Evolutionary conservation across 139 green algal species (phyloP), one percentile per base, ranked within the genome.

Genomic region (Mesotaenium endlicherianum): DNA sequence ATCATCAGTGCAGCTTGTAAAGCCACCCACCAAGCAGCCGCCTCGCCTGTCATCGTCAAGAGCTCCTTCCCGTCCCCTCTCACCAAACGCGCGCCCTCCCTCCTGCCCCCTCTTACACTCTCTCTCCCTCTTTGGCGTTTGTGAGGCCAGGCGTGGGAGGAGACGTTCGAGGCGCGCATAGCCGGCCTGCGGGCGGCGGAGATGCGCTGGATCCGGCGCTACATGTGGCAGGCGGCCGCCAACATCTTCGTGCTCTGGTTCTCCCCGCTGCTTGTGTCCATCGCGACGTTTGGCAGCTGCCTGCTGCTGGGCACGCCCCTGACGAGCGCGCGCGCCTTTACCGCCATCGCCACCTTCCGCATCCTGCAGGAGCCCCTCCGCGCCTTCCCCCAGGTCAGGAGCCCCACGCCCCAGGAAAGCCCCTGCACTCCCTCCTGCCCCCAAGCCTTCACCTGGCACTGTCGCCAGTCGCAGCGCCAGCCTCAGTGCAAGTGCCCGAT

Each of bases 171-270:
- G 39, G 57, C 1, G 11, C 64, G 67, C 38, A 43, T 85, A 14
- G 39, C 68, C 2, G 39, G 38, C 0, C 40, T 85, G 20, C 26
- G 79, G 6, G n/a, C 38, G 38, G 11, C 26, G 5, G 79, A 85
- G 43, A n/a, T 79, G 36, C 11, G 20, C 38, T 53, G 42, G 50
- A 16, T 85, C 36, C 8, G 38, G 20, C 60, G 30, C 17, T 85
- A 72, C 53, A 77, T 75, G 47, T 80, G 68, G 2, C 17, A 53
- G 64, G 57, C 17, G 26, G 79, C 79, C n/a, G 26, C 34, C 36
- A 85, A 85, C 55, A 85, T 85, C 55, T 85, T 79, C 42, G 60
- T 85, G 38, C 64, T 85, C n/a, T 85, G 79, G 79, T 40, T 85
- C 1, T 85, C 79, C 2, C 79, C 79, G 20, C 55, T 85, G 20